phyloP scores from a whole-genome alignment of 1,284 basidiomycete genomes.

The Trametes versicolor region DNA sequence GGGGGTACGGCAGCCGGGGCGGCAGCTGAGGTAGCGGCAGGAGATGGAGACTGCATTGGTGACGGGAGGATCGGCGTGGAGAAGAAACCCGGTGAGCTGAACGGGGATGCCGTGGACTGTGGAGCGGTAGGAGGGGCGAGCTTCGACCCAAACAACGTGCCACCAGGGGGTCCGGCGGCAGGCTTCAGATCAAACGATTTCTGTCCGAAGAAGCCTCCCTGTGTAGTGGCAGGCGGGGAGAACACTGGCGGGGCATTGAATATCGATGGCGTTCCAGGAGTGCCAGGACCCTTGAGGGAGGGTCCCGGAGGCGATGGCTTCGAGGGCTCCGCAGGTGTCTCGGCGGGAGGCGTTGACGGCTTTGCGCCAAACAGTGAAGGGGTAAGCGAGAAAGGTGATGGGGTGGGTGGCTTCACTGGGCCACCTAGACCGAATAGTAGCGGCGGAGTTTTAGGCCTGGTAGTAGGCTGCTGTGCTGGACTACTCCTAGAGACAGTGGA shows the following conservation, averaged over 20 bases:
- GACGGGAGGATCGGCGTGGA: conserved; percentile 24
- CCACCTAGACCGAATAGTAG: conserved; percentile 38
- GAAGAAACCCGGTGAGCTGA: conserved; percentile 14
- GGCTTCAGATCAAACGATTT: conserved; percentile 22
- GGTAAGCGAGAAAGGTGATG: conserved; percentile 37
- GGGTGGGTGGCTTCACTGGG: conserved; percentile 31
- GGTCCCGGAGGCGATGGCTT: conserved; percentile 8
- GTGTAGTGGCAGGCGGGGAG: conserved; percentile 26
- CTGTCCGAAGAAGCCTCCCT: conserved; percentile 25
- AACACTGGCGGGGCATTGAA: conserved; percentile 27
- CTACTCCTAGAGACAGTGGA: background rate
- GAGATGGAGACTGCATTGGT: conserved; percentile 13
- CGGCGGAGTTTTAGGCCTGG: conserved; percentile 52
- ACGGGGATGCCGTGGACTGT: conserved; percentile 13
- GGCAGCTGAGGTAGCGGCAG: background rate
- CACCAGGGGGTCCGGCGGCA: conserved; percentile 25
- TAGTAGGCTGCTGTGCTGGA: conserved; percentile 21
- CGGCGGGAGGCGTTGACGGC: conserved; percentile 13
- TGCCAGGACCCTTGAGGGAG: conserved; percentile 15
- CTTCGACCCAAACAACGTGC: conserved; percentile 22
- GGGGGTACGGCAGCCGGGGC: background rate
- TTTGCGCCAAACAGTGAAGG: conserved; percentile 15
- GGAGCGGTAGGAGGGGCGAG: conserved; percentile 20
- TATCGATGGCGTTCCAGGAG: conserved; percentile 17
- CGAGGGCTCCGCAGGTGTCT: conserved; percentile 6